Conservation (phyloP, 2,329 filamentous ascomycete genomes). For the Neonectria ditissima region DNA sequence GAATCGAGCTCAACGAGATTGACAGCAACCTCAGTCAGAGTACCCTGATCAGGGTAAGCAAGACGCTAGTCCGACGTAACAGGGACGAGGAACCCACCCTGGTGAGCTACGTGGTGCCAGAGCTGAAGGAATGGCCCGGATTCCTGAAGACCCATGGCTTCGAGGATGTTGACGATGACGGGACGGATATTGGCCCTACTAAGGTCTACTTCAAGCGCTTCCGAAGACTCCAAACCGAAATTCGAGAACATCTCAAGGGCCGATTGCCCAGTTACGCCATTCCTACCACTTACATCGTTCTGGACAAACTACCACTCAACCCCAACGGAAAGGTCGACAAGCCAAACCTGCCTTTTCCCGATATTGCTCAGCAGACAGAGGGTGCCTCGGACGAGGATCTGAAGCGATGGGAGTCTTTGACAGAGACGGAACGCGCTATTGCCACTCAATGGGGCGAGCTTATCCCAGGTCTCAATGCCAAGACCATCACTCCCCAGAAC, state of each 20-base stretch:
- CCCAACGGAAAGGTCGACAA: constrained; percentile 86
- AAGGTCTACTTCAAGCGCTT: constrained; percentile 59
- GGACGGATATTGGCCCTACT: constrained; percentile 57
- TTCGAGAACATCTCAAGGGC: constrained; percentile 46
- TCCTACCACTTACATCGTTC: constrained; percentile 50
- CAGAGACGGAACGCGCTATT: constrained; percentile 54
- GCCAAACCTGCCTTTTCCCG: constrained; percentile 82
- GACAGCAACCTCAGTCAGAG: constrained; percentile 83
- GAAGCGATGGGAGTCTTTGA: constrained; percentile 64
- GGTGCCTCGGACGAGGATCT: constrained; percentile 51
- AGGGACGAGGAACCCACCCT: constrained; percentile 77
- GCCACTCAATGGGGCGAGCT: constrained; percentile 77
- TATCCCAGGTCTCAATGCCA: constrained; percentile 73
- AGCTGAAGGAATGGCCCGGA: constrained; percentile 72
- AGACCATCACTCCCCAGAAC: constrained; percentile 63
- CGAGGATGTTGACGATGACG: constrained; percentile 67
- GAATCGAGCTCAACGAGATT: constrained; percentile 95
- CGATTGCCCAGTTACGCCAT: constrained; percentile 50
- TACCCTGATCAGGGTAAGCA: constrained; percentile 83
- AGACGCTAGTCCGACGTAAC: constrained; percentile 75
- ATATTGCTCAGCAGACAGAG: constrained; percentile 72
- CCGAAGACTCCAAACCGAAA: constrained; percentile 60
- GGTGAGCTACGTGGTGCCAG: constrained; percentile 89
- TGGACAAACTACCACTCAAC: constrained; percentile 72
- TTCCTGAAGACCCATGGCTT: constrained; percentile 70